Percentiles rank a stretch among this genome's conserved stretches.
phyloP scores from a whole-genome alignment of 306 rosid genomes.

The Cicer pinnatifidum region DNA sequence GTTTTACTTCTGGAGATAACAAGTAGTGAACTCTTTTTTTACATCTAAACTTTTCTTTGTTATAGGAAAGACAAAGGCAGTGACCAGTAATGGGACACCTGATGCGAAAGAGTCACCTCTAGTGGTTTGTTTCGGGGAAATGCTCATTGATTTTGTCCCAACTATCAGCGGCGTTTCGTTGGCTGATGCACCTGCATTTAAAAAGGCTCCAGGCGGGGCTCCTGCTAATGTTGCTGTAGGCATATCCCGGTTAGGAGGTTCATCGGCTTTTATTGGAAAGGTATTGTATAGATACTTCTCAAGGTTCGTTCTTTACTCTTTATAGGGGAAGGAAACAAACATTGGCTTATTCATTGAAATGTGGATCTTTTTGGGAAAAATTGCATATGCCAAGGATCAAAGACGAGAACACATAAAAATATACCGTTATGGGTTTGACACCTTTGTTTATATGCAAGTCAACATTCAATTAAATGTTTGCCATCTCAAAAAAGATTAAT shows the following conservation, averaged over 20 bases:
- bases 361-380: not conserved
- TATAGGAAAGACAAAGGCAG: slow-evolving; percentile 70
- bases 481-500: not conserved
- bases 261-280: slow-evolving; percentile 95
- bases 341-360: not conserved
- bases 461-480: not conserved
- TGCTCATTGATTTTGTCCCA: slow-evolving; percentile 97
- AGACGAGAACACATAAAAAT: not conserved
- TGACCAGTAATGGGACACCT: slow-evolving; percentile 57
- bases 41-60: slow-evolving; percentile 40
- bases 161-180: slow-evolving; percentile 76
- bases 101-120: slow-evolving; percentile 76
- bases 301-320: slow-evolving; percentile 28
- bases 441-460: not conserved
- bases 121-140: slow-evolving; percentile 93
- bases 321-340: slow-evolving; percentile 2
- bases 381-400: not conserved
- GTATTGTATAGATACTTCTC: slow-evolving; percentile 49
- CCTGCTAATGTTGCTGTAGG: slow-evolving; percentile 99
- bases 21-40: slow-evolving; percentile 29
- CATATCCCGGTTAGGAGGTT: slow-evolving; percentile 90
- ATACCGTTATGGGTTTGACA: not conserved
- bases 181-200: slow-evolving; percentile 90
- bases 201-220: slow-evolving; percentile 98
- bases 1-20: slow-evolving; percentile 26